Base-by-base conservation (phyloP, 73 alveolate species). In the Paramecium octaurelia region DNA sequence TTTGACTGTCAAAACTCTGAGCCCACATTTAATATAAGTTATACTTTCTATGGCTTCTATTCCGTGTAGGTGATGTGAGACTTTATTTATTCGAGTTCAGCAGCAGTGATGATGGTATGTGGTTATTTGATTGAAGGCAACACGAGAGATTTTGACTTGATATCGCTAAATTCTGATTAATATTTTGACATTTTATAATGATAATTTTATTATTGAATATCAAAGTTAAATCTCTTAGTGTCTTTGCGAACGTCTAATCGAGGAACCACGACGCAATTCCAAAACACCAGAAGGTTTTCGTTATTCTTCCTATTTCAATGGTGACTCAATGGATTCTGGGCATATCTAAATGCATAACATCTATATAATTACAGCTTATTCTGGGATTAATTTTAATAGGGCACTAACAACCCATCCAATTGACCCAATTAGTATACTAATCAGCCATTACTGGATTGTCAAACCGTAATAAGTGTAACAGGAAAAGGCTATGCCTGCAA, bases 401-500 rank as follows among this genome's bases (percentile, higher is more conserved):
- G 75, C 46, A 29, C 88, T 58, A 23, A 64, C 90, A 4, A 89
- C 11, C 86, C 77, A 70, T 38, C 94, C 94, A 12, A 40, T 18
- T 2, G 44, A 16, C 4, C 94, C 94, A 71, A 89, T 34, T 0
- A 43, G 88, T 23, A 89, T 44, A 46, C 94, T 71, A 10, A 89
- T 89, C 18, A 89, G 21, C 94, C 94, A 89, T 89, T 89, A 44
- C 12, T 27, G 10, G 10, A 89, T 71, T 2, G 94, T 89, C 18
- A 89, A 73, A 1, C 94, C 94, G 44, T 70, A 71, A 12, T 71
- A 89, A 4, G 92, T 21, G 8, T 89, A 89, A 21, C 94, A 89
- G 7, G 59, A 59, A 36, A 89, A 89, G 1, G 94, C 94, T 4
- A 89, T 44, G 1, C 94, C 92, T 18, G 85, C 94, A 46, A 89